phyloP scores from a whole-genome alignment of 495 filamentous ascomycete genomes.

The Talaromyces thailandensis region DNA sequence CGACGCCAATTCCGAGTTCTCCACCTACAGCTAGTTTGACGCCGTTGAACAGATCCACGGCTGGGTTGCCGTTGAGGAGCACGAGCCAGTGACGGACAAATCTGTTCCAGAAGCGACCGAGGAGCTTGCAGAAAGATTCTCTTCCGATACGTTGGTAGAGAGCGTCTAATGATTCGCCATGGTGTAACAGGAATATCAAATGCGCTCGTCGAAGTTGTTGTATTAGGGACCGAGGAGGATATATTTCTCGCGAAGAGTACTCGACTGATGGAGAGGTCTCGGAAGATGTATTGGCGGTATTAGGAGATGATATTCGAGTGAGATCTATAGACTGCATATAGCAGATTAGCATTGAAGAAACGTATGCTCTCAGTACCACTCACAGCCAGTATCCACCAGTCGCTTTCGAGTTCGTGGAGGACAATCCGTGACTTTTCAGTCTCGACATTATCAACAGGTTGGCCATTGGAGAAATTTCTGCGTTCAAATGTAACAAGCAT shows the following conservation, averaged over 20 bases:
- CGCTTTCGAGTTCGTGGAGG: slow-evolving; percentile 71
- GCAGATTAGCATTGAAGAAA: not conserved
- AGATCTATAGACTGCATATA: slow-evolving; percentile 58
- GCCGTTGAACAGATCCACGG: slow-evolving; percentile 66
- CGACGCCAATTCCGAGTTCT: slow-evolving; percentile 59
- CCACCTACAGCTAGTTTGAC: slow-evolving; percentile 87
- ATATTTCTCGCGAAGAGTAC: slow-evolving; percentile 83
- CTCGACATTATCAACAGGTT: slow-evolving; percentile 75
- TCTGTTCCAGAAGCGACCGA: slow-evolving; percentile 76
- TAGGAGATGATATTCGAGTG: slow-evolving; percentile 40
- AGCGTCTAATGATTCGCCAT: slow-evolving; percentile 57
- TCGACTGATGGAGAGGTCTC: slow-evolving; percentile 34
- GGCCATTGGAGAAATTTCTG: slow-evolving; percentile 70
- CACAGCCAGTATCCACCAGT: slow-evolving; percentile 95
- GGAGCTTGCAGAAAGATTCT: slow-evolving; percentile 47
- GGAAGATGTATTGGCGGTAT: slow-evolving; percentile 13
- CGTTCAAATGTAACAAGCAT: slow-evolving; percentile 51
- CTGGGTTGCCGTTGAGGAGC: slow-evolving; percentile 80
- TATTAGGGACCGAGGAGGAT: slow-evolving; percentile 67
- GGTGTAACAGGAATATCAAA: slow-evolving; percentile 77
- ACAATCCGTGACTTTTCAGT: slow-evolving; percentile 82
- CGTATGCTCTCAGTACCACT: slow-evolving; percentile 6
- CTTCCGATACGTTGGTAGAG: slow-evolving; percentile 56
- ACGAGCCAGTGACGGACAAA: slow-evolving; percentile 84
- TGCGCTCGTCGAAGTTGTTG: slow-evolving; percentile 78